Conservation (phyloP, 148 eudicot genomes). For the Mesembryanthemum crystallinum region DNA sequence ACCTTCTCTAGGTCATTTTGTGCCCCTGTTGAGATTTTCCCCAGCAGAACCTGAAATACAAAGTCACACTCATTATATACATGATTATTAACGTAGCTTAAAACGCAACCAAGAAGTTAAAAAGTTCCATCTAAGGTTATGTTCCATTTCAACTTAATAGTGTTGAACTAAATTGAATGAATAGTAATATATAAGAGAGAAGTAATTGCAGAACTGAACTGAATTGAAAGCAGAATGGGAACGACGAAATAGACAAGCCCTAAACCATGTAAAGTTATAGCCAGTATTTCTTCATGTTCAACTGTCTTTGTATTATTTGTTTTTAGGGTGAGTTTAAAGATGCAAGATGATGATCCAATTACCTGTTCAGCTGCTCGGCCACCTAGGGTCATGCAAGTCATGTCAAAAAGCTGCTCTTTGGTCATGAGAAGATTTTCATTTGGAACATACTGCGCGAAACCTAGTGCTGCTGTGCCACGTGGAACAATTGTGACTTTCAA, state of each 20-base stretch:
- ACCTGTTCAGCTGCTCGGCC: slow-evolving; percentile 97
- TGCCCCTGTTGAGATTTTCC: slow-evolving; percentile 87
- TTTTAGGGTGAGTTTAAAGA: neutral
- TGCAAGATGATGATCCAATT: neutral
- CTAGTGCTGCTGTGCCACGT: slow-evolving; percentile 93
- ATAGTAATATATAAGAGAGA: too few relatives aligned
- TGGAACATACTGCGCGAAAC: slow-evolving; percentile 90
- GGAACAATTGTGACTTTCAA: slow-evolving; percentile 92
- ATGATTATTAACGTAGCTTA: too few relatives aligned
- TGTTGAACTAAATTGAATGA: too few relatives aligned
- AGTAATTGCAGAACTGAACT: too few relatives aligned
- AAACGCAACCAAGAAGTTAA: too few relatives aligned
- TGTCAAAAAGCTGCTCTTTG: slow-evolving; percentile 89
- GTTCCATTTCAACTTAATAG: too few relatives aligned
- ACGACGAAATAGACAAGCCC: neutral
- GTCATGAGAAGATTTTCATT: slow-evolving; percentile 92
- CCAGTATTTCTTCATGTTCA: neutral
- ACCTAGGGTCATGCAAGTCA: slow-evolving; percentile 96
- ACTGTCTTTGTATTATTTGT: neutral
- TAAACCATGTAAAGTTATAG: neutral
- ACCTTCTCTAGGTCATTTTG: slow-evolving; percentile 90
- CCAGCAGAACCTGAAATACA: slow-evolving; percentile 56
- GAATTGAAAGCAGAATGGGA: neutral
- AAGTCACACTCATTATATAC: neutral
- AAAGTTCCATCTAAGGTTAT: too few relatives aligned